Conservation (phyloP, 257 asterid genomes). For the Plectranthus barbatus region DNA sequence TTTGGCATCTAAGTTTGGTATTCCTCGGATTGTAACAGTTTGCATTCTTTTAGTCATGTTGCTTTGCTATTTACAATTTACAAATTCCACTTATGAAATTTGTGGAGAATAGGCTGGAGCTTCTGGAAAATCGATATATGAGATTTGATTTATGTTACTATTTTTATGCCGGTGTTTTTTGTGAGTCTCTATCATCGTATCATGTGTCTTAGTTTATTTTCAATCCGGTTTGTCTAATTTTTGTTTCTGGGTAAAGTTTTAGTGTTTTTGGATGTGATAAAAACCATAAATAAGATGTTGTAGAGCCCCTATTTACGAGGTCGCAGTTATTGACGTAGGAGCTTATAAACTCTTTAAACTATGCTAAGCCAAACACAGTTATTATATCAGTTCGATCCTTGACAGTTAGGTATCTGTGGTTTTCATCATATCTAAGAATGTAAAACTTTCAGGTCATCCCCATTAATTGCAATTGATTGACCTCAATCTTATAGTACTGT, state of each 20-base stretch:
- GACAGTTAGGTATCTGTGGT: background rate
- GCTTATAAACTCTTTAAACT: background rate
- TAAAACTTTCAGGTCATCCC: too few species aligned
- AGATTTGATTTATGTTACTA: too few species aligned
- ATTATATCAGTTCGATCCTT: background rate
- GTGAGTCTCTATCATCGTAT: background rate
- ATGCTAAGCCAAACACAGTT: background rate
- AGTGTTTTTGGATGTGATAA: background rate
- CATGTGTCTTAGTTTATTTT: background rate
- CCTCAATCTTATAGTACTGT: constrained; percentile 4
- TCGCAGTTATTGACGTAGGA: too few species aligned
- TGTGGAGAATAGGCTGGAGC: background rate
- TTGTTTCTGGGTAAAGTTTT: background rate
- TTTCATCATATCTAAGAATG: too few species aligned
- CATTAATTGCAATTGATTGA: background rate
- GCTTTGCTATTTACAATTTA: background rate
- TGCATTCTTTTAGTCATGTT: background rate
- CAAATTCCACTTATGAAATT: background rate
- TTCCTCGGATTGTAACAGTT: too few species aligned
- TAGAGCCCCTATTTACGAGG: too few species aligned
- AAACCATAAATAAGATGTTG: background rate
- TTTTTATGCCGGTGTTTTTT: constrained; percentile 2
- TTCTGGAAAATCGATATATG: background rate
- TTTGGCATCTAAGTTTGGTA: too few species aligned
- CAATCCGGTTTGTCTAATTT: background rate